phyloP scores from a whole-genome alignment of 208 protist genomes.

The Wallacemonas sp. region DNA sequence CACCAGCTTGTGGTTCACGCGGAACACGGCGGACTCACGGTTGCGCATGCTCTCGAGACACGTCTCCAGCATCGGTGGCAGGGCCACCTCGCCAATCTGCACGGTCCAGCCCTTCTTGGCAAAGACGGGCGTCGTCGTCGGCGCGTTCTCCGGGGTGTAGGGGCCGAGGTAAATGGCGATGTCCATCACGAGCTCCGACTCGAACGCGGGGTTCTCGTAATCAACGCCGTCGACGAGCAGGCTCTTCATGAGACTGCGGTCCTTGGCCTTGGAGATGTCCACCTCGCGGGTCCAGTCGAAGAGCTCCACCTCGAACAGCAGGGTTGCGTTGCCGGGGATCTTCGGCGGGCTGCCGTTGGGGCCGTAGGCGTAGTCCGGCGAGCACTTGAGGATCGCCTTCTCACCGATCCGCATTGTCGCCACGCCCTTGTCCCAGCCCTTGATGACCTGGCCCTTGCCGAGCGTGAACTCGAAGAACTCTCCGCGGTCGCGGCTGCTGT shows the following conservation, averaged over 20 bases:
- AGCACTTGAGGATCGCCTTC: slow-evolving; percentile 72
- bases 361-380: slow-evolving; percentile 86
- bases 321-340: slow-evolving; percentile 86
- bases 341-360: slow-evolving; percentile 73
- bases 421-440: slow-evolving; percentile 92
- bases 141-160: slow-evolving; percentile 37
- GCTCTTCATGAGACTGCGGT: slow-evolving; percentile 82
- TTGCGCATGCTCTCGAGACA: slow-evolving; percentile 79
- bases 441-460: slow-evolving; percentile 90
- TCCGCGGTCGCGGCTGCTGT: slow-evolving; percentile 85
- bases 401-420: slow-evolving; percentile 91
- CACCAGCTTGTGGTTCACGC: slow-evolving; percentile 47
- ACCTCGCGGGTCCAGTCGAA: slow-evolving; percentile 78
- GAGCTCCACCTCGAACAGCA: slow-evolving; percentile 93
- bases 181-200: slow-evolving; percentile 68
- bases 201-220: slow-evolving; percentile 82
- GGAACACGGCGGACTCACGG: slow-evolving; percentile 67
- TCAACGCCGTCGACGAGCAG: slow-evolving; percentile 65
- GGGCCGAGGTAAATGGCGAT: slow-evolving; percentile 56
- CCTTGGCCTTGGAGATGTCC: slow-evolving; percentile 74
- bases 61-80: slow-evolving; percentile 73
- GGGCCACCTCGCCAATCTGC: slow-evolving; percentile 55
- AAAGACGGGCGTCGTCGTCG: slow-evolving; percentile 47
- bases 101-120: slow-evolving; percentile 48
- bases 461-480: slow-evolving; percentile 88